These are phyloP conservation scores for Hordeum marinum DNA, from an alignment of 176 grass and related monocot species.

Conservation along the genomic window DNA sequence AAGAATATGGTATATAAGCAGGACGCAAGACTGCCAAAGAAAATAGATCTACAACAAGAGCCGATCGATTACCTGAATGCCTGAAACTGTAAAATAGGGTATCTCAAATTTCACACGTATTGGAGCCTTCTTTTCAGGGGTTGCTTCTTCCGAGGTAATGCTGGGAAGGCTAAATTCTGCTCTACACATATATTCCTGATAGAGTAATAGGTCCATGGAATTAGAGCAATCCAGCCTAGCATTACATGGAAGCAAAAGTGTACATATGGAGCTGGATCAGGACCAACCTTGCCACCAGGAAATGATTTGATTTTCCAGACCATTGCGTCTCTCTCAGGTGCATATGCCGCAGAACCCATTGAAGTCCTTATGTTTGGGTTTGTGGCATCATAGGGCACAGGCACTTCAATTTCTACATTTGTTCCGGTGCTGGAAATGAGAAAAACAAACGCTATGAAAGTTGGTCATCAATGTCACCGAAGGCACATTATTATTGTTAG, in stretches of 20 bases:
- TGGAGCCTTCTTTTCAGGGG: constrained; percentile 87
- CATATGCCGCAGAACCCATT: constrained; percentile 97
- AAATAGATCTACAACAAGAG: neutral
- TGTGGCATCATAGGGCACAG: constrained; percentile 89
- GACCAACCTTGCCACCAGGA: constrained; percentile 88
- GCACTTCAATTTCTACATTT: constrained; percentile 99
- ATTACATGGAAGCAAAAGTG: neutral
- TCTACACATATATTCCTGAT: constrained; percentile 98
- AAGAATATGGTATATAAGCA: constrained; percentile 1
- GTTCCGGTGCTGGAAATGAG: constrained; percentile 83
- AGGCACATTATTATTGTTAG: constrained; percentile 21
- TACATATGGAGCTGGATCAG: neutral
- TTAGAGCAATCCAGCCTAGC: neutral
- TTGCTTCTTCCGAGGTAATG: constrained; percentile 86
- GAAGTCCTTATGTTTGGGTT: constrained; percentile 95
- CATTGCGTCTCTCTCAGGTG: constrained; percentile 93
- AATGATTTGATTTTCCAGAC: constrained; percentile 99
- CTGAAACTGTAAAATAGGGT: constrained; percentile 95
- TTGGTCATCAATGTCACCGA: neutral
- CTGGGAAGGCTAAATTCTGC: constrained; percentile 98
- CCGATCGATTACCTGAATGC: constrained; percentile 71
- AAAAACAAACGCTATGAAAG: constrained; percentile 18
- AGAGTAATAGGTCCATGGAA: neutral
- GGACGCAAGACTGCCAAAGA: neutral
- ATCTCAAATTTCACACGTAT: constrained; percentile 99